Percentiles rank a stretch among this genome's conserved stretches.
Conservation (phyloP, 768 basidiomycete species). For the Hygrocybe punicea region DNA sequence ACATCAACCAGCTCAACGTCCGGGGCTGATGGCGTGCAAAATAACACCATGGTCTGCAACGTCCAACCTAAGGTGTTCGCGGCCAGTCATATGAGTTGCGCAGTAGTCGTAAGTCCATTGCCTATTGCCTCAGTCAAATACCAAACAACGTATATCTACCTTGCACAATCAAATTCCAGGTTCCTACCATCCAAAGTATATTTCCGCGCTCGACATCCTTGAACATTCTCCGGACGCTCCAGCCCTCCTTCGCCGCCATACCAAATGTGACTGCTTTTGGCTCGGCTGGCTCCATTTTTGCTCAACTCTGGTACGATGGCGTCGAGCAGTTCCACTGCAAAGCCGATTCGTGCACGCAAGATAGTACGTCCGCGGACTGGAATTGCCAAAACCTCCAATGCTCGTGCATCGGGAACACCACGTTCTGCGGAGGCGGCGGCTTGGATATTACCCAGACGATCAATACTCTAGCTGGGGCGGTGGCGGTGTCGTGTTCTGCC, state of each 20-base stretch:
- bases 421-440: slow-evolving; percentile 66
- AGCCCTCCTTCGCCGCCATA: slow-evolving; percentile 65
- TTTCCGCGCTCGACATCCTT: slow-evolving; percentile 70
- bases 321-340: slow-evolving; percentile 86
- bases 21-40: slow-evolving; percentile 37
- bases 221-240: slow-evolving; percentile 74
- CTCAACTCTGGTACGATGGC: slow-evolving; percentile 74
- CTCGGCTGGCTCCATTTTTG: slow-evolving; percentile 48
- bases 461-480: slow-evolving; percentile 57
- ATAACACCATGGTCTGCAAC: slow-evolving; percentile 74
- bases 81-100: slow-evolving; percentile 79
- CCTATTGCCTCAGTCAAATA: too few relatives aligned
- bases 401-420: slow-evolving; percentile 61
- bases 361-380: slow-evolving; percentile 54
- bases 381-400: slow-evolving; percentile 72
- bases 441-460: slow-evolving; percentile 60
- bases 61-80: slow-evolving; percentile 68
- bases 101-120: slow-evolving; percentile 68
- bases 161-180: slow-evolving; percentile 41
- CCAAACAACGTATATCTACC: neutral
- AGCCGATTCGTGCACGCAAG: slow-evolving; percentile 69
- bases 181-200: slow-evolving; percentile 76
- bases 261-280: slow-evolving; percentile 63
- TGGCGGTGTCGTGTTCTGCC: slow-evolving; percentile 66
- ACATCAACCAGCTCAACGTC: slow-evolving; percentile 28